Conservation (phyloP, 129 eudicot genomes). For the carrot (Daucus carota) region DH1_v3.0 NC_030384.2:26087001-26087500, state of each 20-base stretch:
- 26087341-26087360: not conserved
- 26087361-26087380: not conserved
- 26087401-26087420: slow-evolving; percentile 98
- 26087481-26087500: not conserved
- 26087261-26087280: not conserved
- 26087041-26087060: not conserved
- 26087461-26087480: slow-evolving; percentile 14
- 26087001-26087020: not conserved
- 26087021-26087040: not conserved
- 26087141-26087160: slow-evolving; percentile 96
- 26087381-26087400: not conserved
- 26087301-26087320: not conserved
- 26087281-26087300: not conserved
- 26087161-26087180: slow-evolving; percentile 88
- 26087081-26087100: slow-evolving; percentile 78
- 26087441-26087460: slow-evolving; percentile 93
- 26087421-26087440: slow-evolving; percentile 96
- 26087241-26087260: not conserved
- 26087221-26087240: not conserved
- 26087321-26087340: not conserved
- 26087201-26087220: not conserved
- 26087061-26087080: slow-evolving; percentile 45
- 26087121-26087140: slow-evolving; percentile 98
- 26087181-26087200: slow-evolving; percentile 46
- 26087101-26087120: slow-evolving; percentile 85